Base-by-base conservation (phyloP, 805 yeast genomes). In the Cyberlindnera mycetangii region DNA sequence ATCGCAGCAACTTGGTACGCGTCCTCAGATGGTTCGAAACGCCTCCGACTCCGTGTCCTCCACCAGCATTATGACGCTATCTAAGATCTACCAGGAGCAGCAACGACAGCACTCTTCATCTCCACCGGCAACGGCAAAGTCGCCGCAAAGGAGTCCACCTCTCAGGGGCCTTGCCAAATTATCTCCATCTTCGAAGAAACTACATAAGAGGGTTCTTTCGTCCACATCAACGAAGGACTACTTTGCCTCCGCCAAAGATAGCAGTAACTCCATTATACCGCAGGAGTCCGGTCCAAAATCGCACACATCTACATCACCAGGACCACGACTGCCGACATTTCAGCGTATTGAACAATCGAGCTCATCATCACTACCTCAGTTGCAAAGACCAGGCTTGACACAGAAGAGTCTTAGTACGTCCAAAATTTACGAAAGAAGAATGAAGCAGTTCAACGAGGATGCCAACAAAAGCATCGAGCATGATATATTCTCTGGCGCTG, bases 191-290 rank as follows among this genome's bases (percentile, higher is more conserved):
- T 32, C 48, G 22, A 57, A 58, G 40, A 51, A 50, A 41, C 51
- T 56, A 45, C 61, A 58, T 44, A 55, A 51, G 40, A 40, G 53
- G 15, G 59, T 56, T 2, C 50, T 58, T 5, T 53, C 58, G 12
- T 45, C 58, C 7, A 32, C 51, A 11, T 57, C 61, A 4, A 17
- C 51, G 15, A 48, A 46, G 19, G 60, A 53, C 28, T 46, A 53
- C 28, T 48, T 54, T 36, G 16, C 49, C 6, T 46, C 52, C 9
- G 42, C 37, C 28, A 25, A 25, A 6, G 32, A 30, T 11, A 3
- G 19, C 35, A 18, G 7, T 15, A 32, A 32, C 22, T 32, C 21
- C 6, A 22, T 21, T 27, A 16, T 27, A 38, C 8, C 17, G 12
- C 8, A 42, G 14, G 39, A 31, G 11, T 20, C 34, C 4, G 21